Evolutionary conservation across 306 rosid genomes (phyloP), one percentile per base, ranked within the genome.

Genomic region (Trifolium dubium): DNA sequence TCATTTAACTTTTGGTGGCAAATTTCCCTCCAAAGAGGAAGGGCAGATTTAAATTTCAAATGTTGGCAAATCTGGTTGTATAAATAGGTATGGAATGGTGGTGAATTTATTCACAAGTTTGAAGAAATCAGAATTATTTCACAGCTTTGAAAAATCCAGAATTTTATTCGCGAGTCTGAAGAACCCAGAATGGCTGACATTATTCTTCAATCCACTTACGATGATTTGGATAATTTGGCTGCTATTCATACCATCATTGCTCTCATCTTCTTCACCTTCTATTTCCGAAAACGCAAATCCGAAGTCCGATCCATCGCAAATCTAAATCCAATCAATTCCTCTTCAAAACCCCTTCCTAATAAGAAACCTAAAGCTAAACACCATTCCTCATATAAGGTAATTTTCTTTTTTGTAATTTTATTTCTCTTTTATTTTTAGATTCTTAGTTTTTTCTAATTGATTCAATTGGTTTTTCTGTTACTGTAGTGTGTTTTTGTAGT

Each of bases 321-420:
- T 54, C 88, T 86, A 44, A 86, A 85, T 80, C 89, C 90, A 59
- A 87, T n/a, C n/a, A n/a, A n/a, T n/a, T n/a, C 41, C 17, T 60
- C 65, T 60, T 60, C 81, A 17, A 77, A 89, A 62, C 53, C 78
- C 43, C 59, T 67, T 17, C 59, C 64, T 17, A 17, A 73, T 62
- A 92, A 86, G 82, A 95, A 95, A 82, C 31, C 86, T 60, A 89
- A 87, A 79, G 56, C 81, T 76, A 90, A 75, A 75, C 66, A 88
- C 64, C 92, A 93, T 65, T 80, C 96, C 69, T 84, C 95, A 44
- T 95, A 92, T 43, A 94, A 92, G 96, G 99, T 89, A 7, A 1
- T n/a, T 71, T 61, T 44, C 50, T 5, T 47, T n/a, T n/a, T n/a
- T n/a, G n/a, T n/a, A 46, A 43, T 59, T 60, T 61, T 58, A n/a